Evolutionary conservation across 2,329 filamentous ascomycete genomes (phyloP), one percentile per base, ranked within the genome.

Genomic region (Colletotrichum eleusines): DNA sequence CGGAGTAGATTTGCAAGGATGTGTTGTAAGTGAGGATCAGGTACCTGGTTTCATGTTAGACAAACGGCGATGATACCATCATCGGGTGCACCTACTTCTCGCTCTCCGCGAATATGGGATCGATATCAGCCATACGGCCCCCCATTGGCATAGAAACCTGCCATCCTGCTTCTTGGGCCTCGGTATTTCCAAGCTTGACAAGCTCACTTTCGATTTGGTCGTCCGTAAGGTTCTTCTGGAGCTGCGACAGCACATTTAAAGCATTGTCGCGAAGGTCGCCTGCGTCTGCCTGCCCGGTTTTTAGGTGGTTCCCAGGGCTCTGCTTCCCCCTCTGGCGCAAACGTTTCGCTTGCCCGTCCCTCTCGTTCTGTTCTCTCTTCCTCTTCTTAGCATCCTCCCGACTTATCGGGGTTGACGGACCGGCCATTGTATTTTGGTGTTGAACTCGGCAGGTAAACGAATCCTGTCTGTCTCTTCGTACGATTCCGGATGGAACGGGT

Each of bases 1-100:
- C 89, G 1, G 93, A 92, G 80, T 96, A 97, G 33, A 97, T 87
- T 78, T 94, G 92, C 64, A 98, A 85, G 12, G 91, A 91, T 35
- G 89, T 91, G 71, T 90, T 88, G 76, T 94, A 93, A 40, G 91
- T 89, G 66, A 97, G 80, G 68, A 98, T 90, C 48, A 98, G 79
- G 80, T 91, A 87, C 77, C 93, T 94, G 28, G 46, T 46, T 28
- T n/a, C 11, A 5, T 53, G 76, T 82, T 63, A 81, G 77, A 60
- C 46, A 26, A 48, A 12, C 9, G 20, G 61, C 74, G 65, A 57
- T 74, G 54, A 40, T 59, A 20, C 53, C 5, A 46, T 48, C 38
- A 46, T 33, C 6, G 33, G 48, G 16, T 46, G 40, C 70, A 77
- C 86, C 78, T 81, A 91, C 89, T 86, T 85, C 77, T 92, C 89